These are phyloP conservation scores for Endoconidiophora laricicola DNA, from an alignment of 2,329 filamentous ascomycete species.

Conservation along the genomic window DNA sequence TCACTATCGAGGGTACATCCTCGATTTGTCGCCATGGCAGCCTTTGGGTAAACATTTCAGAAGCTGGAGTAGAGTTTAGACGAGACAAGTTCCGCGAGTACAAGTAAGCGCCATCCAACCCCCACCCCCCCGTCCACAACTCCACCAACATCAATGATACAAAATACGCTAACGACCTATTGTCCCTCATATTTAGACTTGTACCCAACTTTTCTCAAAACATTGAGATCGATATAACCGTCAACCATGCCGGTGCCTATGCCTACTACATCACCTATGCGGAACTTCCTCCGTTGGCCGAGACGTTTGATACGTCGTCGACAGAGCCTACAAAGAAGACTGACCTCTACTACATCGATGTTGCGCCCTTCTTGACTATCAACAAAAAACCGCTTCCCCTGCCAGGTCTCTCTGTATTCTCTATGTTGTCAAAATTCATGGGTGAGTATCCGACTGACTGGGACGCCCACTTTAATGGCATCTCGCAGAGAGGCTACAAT, in stretches of 20 bases:
- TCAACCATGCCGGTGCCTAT: conserved; percentile 71
- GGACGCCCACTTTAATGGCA: conserved; percentile 75
- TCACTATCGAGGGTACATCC: conserved; percentile 85
- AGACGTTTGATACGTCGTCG: conserved; percentile 21
- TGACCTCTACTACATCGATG: conserved; percentile 78
- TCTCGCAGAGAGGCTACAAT: conserved; percentile 86
- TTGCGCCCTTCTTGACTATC: conserved; percentile 64
- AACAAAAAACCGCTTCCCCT: conserved; percentile 61
- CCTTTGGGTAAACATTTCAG: conserved; percentile 90
- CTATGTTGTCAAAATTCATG: conserved; percentile 95
- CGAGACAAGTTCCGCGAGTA: conserved; percentile 71
- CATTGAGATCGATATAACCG: conserved; percentile 76
- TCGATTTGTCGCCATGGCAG: conserved; percentile 90
- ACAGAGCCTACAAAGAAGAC: conserved; percentile 38
- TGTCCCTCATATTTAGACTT: conserved; percentile 38
- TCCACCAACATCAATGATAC: background rate
- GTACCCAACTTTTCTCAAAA: conserved; percentile 83
- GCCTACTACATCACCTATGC: conserved; percentile 89
- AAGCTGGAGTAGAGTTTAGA: conserved; percentile 56
- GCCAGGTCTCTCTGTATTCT: conserved; percentile 79
- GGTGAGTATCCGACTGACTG: conserved; percentile 79
- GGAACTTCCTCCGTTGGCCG: conserved; percentile 63
- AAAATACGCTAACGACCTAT: background rate
- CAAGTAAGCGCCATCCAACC: conserved; percentile 59
- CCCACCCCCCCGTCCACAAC: background rate